Base-by-base conservation (phyloP, 306 rosid species). In the Quercus alba region DNA sequence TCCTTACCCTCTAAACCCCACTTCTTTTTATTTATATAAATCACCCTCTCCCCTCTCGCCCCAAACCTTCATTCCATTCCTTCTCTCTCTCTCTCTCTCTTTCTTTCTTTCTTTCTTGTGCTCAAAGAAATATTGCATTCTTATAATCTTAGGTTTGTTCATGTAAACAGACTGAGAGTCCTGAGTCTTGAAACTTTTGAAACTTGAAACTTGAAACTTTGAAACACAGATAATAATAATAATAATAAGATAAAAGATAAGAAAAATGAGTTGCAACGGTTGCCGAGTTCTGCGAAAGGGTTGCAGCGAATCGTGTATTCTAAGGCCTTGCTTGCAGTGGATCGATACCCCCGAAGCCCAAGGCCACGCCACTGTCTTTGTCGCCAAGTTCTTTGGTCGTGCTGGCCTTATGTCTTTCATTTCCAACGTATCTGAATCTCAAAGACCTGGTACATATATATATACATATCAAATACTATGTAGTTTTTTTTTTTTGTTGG, bases 351-450 rank as follows among this genome's bases (percentile, higher is more conserved):
- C 97, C 25, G 98, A 95, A 77, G 87, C 99, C 15, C 99, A 95
- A 85, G 99, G 98, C 25, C 90, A 95, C 78, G 99, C 99, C 62
- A 95, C 99, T 14, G 93, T 93, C 73, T 95, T 95, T 59, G 98
- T 95, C 1, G 99, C 99, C 81, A 95, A 95, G 89, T 95, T 95
- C 88, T 95, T 95, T 30, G 99, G 99, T 86, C 99, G 99, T 23
- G 99, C 99, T 13, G 99, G 97, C 68, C 99, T 95, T 63, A 93
- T 95, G 93, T 90, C 99, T 73, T 95, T 95, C 91, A 95, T 95
- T 82, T 91, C 98, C 77, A 95, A 95, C 87, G 98, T 95, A 4
- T 97, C 98, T 1, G 81, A 91, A 41, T 68, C 89, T 4, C 98
- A 91, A 49, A 49, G 99, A 58, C 97, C 99, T 5, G 91, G 99